Conservation (phyloP, 163 green algal genomes). For the Chlamydomonas reinhardtii region DNA sequence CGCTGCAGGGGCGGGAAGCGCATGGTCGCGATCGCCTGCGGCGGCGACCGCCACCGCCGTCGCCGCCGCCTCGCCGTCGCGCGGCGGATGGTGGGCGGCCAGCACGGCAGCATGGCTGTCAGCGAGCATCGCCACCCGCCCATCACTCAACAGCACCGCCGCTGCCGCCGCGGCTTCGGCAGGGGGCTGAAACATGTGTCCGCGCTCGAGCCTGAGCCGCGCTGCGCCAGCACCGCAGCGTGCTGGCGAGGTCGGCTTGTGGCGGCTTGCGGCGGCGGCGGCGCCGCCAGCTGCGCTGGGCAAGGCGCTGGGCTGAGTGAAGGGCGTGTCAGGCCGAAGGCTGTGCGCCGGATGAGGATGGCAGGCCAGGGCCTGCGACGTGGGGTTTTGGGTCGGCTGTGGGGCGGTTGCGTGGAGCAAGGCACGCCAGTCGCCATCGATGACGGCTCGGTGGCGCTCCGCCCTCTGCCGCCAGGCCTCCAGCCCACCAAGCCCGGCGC, state of each 20-base stretch:
- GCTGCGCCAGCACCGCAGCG: too few species aligned
- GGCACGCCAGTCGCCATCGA: background rate
- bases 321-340: too few species aligned
- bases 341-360: too few species aligned
- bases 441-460: background rate
- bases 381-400: too few species aligned
- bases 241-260: too few species aligned
- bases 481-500: too few species aligned
- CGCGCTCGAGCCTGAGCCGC: background rate
- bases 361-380: too few species aligned
- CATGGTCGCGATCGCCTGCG: too few species aligned
- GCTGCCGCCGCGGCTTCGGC: background rate
- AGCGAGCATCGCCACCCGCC: background rate
- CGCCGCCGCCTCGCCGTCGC: background rate
- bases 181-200: background rate
- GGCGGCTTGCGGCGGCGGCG: too few species aligned
- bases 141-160: background rate
- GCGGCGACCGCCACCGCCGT: background rate
- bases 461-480: background rate
- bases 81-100: background rate
- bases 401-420: background rate
- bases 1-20: too few species aligned
- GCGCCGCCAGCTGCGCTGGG: too few species aligned
- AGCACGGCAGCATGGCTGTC: background rate
- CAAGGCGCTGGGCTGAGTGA: too few species aligned